Conservation (phyloP, 768 basidiomycete genomes). For the Asterophora parasitica region DNA sequence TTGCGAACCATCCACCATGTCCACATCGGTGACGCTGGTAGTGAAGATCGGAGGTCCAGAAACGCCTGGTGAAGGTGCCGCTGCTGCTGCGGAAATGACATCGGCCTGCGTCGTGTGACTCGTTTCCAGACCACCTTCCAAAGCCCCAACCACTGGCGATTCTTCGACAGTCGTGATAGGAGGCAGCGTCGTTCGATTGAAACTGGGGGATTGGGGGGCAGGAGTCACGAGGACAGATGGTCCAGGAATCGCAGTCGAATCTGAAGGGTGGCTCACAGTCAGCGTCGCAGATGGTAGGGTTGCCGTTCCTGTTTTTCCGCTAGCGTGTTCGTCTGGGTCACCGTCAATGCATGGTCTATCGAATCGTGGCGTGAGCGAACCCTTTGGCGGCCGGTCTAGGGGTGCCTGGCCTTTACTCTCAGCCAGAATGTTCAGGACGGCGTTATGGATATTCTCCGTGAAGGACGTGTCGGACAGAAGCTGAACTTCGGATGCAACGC, state of each 20-base stretch:
- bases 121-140: slow-evolving; percentile 12
- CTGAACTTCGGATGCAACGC: slow-evolving; percentile 48
- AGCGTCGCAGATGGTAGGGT: slow-evolving; percentile 7
- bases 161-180: slow-evolving; percentile 11
- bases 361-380: slow-evolving; percentile 12
- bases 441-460: slow-evolving; percentile 35
- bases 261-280: slow-evolving; percentile 10
- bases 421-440: slow-evolving; percentile 41
- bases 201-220: slow-evolving; percentile 4
- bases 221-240: slow-evolving; percentile 8
- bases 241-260: slow-evolving; percentile 3
- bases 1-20: slow-evolving; percentile 15
- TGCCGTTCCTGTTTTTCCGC: slow-evolving; percentile 4
- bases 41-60: slow-evolving; percentile 7
- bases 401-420: slow-evolving; percentile 30
- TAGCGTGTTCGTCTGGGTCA: slow-evolving; percentile 15
- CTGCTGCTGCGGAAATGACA: slow-evolving; percentile 3
- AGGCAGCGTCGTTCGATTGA: slow-evolving; percentile 10
- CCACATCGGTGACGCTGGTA: slow-evolving; percentile 14
- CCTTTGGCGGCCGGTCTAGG: slow-evolving; percentile 4
- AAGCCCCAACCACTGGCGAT: slow-evolving; percentile 1
- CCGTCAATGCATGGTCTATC: slow-evolving; percentile 11
- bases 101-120: slow-evolving; percentile 3
- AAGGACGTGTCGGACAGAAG: slow-evolving; percentile 47
- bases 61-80: background rate